phyloP scores from a whole-genome alignment of 257 asterid species.

The Petrea volubilis region DNA sequence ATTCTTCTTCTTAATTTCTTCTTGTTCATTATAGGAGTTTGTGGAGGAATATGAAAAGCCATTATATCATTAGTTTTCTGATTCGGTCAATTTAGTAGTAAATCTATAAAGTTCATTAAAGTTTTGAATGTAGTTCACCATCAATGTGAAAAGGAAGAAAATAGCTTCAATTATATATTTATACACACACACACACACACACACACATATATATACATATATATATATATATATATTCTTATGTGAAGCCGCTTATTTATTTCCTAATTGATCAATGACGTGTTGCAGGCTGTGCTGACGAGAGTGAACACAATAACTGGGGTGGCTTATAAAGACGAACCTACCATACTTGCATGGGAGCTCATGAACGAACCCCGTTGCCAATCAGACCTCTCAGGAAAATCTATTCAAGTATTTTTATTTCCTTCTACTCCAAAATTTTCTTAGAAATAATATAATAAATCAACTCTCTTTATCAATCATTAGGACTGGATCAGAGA shows the following conservation, averaged over 20 bases:
- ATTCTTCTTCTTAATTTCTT: too few species aligned
- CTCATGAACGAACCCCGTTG: slow-evolving; percentile 56
- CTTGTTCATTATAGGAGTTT: not conserved
- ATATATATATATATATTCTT: too few species aligned
- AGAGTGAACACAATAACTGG: slow-evolving; percentile 45
- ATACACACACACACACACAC: too few species aligned
- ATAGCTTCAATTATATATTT: not conserved
- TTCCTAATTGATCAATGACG: not conserved
- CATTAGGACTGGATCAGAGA: slow-evolving; percentile 45
- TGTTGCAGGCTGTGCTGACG: slow-evolving; percentile 42
- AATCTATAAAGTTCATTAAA: not conserved
- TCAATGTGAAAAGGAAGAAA: not conserved
- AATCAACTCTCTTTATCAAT: not conserved
- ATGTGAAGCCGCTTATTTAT: too few species aligned
- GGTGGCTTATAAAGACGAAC: slow-evolving; percentile 40
- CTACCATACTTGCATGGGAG: slow-evolving; percentile 49
- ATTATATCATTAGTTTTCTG: not conserved
- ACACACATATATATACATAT: too few species aligned
- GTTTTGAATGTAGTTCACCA: not conserved
- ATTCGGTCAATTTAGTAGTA: not conserved
- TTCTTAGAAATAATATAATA: not conserved
- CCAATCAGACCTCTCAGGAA: slow-evolving; percentile 47
- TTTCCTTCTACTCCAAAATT: not conserved
- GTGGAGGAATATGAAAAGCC: not conserved
- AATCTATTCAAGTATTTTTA: slow-evolving; percentile 30